Evolutionary conservation across 2,329 filamentous ascomycete genomes (phyloP).

Genomic region (Fusarium papillatum): DNA sequence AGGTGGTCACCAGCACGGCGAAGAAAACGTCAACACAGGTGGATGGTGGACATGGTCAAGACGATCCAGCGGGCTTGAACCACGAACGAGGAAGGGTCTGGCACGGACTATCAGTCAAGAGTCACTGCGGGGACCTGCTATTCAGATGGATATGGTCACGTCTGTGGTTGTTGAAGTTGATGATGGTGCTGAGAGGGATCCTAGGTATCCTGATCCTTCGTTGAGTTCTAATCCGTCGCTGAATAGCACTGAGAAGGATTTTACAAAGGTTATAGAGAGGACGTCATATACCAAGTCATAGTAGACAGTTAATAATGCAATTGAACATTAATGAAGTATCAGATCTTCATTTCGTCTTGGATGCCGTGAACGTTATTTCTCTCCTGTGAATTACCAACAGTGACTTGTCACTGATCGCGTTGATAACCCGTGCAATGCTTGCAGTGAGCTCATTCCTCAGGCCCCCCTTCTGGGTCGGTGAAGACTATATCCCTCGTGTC

Average conservation of each 20-base stretch:
- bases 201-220: conserved; percentile 40
- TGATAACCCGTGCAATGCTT: neutral
- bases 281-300: conserved; percentile 11
- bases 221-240: conserved; percentile 43
- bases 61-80: conserved; percentile 11
- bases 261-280: conserved; percentile 16
- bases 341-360: neutral
- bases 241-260: conserved; percentile 45
- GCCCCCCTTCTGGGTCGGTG: neutral
- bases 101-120: conserved; percentile 47
- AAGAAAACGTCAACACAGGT: conserved; percentile 27
- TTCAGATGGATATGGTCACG: conserved; percentile 60
- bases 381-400: neutral
- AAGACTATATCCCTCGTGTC: too few species aligned
- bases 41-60: conserved; percentile 47
- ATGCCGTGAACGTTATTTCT: too few species aligned
- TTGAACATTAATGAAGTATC: neutral
- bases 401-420: neutral
- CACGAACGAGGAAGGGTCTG: conserved; percentile 24
- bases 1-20: conserved; percentile 38
- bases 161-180: conserved; percentile 56
- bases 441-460: neutral
- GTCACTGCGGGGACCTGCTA: conserved; percentile 52
- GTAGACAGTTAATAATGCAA: neutral
- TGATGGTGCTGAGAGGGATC: conserved; percentile 41